Evolutionary conservation across 108 stramenopile genomes (phyloP).

Genomic region (Seminavis robusta): DNA sequence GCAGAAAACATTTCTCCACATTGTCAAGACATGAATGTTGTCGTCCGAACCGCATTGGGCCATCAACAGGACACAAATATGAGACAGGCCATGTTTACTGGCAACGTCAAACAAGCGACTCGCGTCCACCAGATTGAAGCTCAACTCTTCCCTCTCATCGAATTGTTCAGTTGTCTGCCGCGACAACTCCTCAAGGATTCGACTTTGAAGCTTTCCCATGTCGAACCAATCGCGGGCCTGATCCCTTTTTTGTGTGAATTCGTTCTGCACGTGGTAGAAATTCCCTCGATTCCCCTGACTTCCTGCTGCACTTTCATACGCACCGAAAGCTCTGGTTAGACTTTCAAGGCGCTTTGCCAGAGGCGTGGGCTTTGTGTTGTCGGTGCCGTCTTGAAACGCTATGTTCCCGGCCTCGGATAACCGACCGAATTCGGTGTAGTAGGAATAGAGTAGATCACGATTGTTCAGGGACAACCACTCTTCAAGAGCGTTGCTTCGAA

Average conservation of each 20-base stretch:
- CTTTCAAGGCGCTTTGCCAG: too few relatives aligned
- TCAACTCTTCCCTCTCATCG: slow-evolving; percentile 40
- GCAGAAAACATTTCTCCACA: slow-evolving; percentile 78
- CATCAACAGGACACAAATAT: slow-evolving; percentile 69
- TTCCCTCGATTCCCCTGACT: too few relatives aligned
- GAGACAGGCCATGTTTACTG: slow-evolving; percentile 56
- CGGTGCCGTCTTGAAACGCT: too few relatives aligned
- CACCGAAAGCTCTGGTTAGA: too few relatives aligned
- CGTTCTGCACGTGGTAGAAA: slow-evolving; percentile 13
- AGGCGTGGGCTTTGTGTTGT: too few relatives aligned
- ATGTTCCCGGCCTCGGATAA: too few relatives aligned
- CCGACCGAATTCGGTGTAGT: too few relatives aligned
- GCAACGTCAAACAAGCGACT: slow-evolving; percentile 74
- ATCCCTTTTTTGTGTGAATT: slow-evolving; percentile 27
- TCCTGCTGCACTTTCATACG: too few relatives aligned
- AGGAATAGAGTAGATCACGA: background rate
- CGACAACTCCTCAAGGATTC: slow-evolving; percentile 39
- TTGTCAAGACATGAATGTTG: slow-evolving; percentile 28
- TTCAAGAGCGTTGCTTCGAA: slow-evolving; percentile 66
- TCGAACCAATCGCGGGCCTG: slow-evolving; percentile 55
- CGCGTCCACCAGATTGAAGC: slow-evolving; percentile 43
- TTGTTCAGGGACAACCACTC: slow-evolving; percentile 43
- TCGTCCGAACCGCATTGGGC: slow-evolving; percentile 59
- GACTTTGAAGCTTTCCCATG: slow-evolving; percentile 69
- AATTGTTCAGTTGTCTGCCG: slow-evolving; percentile 23